Evolutionary conservation across 2,329 filamentous ascomycete genomes (phyloP), one percentile per base, ranked within the genome.

Genomic region (Leptographium galeiforme): DNA sequence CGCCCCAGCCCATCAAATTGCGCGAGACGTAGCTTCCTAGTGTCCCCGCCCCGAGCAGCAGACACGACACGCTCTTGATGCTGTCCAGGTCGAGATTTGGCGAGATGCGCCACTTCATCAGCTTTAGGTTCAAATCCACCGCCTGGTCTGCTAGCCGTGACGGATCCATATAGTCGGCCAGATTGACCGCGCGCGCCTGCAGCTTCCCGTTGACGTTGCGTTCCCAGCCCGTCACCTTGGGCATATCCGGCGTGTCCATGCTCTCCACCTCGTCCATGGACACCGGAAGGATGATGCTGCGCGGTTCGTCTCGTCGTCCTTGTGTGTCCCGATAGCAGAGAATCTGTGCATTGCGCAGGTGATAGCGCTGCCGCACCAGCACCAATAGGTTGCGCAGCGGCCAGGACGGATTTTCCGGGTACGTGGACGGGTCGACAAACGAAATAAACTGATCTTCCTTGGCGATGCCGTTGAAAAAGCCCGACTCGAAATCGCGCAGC

Each of bases 101-200:
- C 8, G 89, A 88, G 62, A 98, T 89, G 41, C 93, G 84, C 93
- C 93, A 98, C 70, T 96, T 98, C 84, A 98, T 98, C 55, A 98
- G 77, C 69, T 97, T 97, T 56, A 97, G 75, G 63, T 98, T 98
- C 55, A 98, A 76, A 63, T 98, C 93, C 11, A 97, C 91, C 0
- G 90, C 89, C 65, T 95, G 89, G 64, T 97, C 90, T 25, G 93
- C 93, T 18, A 97, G 74, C 63, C 84, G 83, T 38, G 78, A 74
- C 8, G 93, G 91, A 63, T 98, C 90, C 85, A 98, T 91, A 61
- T 95, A 95, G 61, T 93, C 89, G 19, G 86, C 85, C 10, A 98
- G 75, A 62, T 94, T 89, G 14, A 89, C 88, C 18, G 85, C 78
- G 59, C 87, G 83, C 16, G 87, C 82, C 18, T 81, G 79, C 18